phyloP scores from a whole-genome alignment of 306 rosid genomes.

The Hippophae rhamnoides region DNA sequence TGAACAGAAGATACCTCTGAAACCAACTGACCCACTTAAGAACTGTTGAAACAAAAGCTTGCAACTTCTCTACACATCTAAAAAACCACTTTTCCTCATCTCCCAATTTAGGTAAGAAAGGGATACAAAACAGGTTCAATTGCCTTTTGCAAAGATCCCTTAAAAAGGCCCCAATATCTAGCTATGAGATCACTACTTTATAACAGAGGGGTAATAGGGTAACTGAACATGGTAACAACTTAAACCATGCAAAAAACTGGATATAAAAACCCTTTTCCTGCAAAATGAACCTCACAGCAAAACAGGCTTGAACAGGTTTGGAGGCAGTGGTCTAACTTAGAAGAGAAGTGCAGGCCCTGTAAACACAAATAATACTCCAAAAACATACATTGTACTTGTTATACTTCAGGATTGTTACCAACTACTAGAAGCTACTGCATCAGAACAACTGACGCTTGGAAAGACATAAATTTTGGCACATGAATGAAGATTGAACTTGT shows the following conservation, averaged over 20 bases:
- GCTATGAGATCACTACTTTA: slow-evolving; percentile 26
- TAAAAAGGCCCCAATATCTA: slow-evolving; percentile 22
- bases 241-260: slow-evolving; percentile 34
- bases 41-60: slow-evolving; percentile 30
- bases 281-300: slow-evolving; percentile 43
- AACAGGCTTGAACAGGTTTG: slow-evolving; percentile 35
- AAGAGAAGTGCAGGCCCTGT: slow-evolving; percentile 33
- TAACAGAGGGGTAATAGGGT: slow-evolving; percentile 13
- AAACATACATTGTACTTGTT: neutral
- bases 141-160: slow-evolving; percentile 25
- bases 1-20: neutral
- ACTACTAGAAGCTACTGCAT: neutral
- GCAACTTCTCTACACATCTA: slow-evolving; percentile 20
- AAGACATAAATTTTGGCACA: slow-evolving; percentile 2
- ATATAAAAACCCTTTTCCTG: slow-evolving; percentile 17
- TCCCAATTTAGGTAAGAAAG: slow-evolving; percentile 14
- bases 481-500: too few species aligned
- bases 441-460: slow-evolving; percentile 18
- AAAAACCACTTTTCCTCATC: slow-evolving; percentile 20
- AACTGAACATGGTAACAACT: slow-evolving; percentile 31
- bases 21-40: slow-evolving; percentile 10
- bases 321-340: slow-evolving; percentile 19
- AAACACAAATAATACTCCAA: slow-evolving; percentile 25
- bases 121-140: slow-evolving; percentile 18
- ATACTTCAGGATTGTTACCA: too few species aligned